Conservation (phyloP, 805 yeast species). For the Kodamaea sagamina region DNA sequence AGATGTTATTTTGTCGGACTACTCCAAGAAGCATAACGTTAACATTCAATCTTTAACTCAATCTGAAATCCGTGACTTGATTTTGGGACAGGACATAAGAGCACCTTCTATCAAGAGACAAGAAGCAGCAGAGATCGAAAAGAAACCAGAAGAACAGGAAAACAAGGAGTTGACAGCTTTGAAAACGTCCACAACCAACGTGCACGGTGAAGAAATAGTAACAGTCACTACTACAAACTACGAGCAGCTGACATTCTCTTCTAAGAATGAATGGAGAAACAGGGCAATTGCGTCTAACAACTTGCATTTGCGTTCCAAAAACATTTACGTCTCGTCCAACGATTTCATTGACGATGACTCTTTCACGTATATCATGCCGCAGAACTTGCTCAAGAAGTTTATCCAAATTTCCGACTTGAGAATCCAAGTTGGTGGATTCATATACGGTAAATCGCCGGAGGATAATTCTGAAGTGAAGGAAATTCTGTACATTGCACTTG, state of each 20-base stretch:
- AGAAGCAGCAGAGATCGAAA: slow-evolving; percentile 73
- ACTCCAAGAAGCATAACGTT: slow-evolving; percentile 81
- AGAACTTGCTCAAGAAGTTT: slow-evolving; percentile 74
- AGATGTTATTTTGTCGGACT: slow-evolving; percentile 83
- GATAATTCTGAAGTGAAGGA: slow-evolving; percentile 79
- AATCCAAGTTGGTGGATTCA: slow-evolving; percentile 76
- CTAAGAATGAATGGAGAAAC: slow-evolving; percentile 88
- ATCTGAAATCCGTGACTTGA: slow-evolving; percentile 89
- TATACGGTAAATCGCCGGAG: slow-evolving; percentile 77
- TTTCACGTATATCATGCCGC: slow-evolving; percentile 77
- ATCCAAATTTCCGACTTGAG: slow-evolving; percentile 79
- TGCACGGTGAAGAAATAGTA: slow-evolving; percentile 93
- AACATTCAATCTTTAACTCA: slow-evolving; percentile 87
- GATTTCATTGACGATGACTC: slow-evolving; percentile 50
- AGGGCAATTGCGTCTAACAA: slow-evolving; percentile 79
- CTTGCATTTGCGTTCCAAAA: slow-evolving; percentile 70
- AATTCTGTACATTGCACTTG: slow-evolving; percentile 68
- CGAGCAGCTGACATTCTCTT: slow-evolving; percentile 80
- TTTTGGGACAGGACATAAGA: slow-evolving; percentile 88
- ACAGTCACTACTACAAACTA: slow-evolving; percentile 90
- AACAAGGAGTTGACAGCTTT: slow-evolving; percentile 66
- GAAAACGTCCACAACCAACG: slow-evolving; percentile 81
- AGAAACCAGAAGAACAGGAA: slow-evolving; percentile 42
- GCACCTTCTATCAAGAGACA: slow-evolving; percentile 90
- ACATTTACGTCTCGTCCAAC: slow-evolving; percentile 67